Evolutionary conservation across 371 early-diverging fungal species (phyloP).

Genomic region (Apophysomyces sp.): DNA sequence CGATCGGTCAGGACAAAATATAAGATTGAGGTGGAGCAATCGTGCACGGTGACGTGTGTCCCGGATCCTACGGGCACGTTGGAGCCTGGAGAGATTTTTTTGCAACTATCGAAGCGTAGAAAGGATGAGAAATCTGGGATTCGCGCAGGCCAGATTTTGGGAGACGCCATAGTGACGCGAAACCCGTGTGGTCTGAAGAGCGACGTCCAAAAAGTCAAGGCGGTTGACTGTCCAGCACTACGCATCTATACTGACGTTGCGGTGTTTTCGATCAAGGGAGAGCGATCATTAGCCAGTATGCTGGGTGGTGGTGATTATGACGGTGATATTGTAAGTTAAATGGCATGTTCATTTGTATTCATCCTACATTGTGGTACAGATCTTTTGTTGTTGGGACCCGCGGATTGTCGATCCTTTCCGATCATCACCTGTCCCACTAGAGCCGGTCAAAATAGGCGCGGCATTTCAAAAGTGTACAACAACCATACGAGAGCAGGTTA

Average conservation of each 20-base stretch:
- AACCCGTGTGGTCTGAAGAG: constrained; percentile 22
- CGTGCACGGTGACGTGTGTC: constrained; percentile 16
- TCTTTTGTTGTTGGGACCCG: constrained; percentile 29
- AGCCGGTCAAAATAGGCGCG: not conserved
- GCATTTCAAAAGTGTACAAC: constrained; percentile 6
- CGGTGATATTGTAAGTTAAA: constrained; percentile 21
- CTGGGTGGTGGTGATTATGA: constrained; percentile 28
- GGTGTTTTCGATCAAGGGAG: constrained; percentile 16
- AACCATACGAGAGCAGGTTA: not conserved
- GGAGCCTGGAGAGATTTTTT: constrained; percentile 11
- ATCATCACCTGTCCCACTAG: constrained; percentile 1
- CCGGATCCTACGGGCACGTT: constrained; percentile 22
- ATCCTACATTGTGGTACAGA: not conserved
- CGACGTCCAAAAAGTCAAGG: constrained; percentile 17
- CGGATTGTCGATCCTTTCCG: constrained; percentile 9
- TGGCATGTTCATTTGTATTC: not conserved
- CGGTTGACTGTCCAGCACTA: constrained; percentile 14
- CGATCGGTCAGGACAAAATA: constrained; percentile 7
- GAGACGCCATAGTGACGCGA: constrained; percentile 15
- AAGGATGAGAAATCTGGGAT: constrained; percentile 14
- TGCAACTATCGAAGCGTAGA: constrained; percentile 19
- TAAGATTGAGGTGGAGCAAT: constrained; percentile 10
- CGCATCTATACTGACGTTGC: constrained; percentile 16
- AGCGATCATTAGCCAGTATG: constrained; percentile 15
- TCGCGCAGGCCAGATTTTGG: constrained; percentile 12